These are phyloP conservation scores for Stephanodiscus triporus DNA, from an alignment of 108 stramenopile genomes.

Conservation along the genomic window DNA sequence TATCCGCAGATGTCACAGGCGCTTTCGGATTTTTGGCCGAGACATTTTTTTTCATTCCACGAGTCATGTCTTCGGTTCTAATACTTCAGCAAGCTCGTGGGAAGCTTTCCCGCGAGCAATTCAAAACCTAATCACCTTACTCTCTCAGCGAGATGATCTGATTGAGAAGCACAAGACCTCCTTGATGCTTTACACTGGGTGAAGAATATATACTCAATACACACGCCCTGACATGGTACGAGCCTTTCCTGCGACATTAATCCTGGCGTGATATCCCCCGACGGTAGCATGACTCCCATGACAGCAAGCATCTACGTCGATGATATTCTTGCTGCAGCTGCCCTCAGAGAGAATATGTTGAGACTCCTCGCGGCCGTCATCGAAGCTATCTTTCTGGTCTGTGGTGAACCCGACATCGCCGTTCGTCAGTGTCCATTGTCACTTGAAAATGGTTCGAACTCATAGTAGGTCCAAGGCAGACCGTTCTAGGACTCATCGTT, in stretches of 20 bases:
- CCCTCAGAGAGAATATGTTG: too few relatives aligned
- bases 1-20: neutral
- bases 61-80: neutral
- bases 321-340: neutral
- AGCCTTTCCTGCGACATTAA: neutral
- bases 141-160: neutral
- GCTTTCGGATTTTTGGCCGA: neutral
- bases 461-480: too few relatives aligned
- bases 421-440: too few relatives aligned
- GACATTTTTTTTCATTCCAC: neutral
- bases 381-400: conserved; percentile 6
- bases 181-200: neutral
- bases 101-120: conserved; percentile 3
- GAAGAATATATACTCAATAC: neutral
- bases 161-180: neutral
- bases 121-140: neutral
- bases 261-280: neutral
- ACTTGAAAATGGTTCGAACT: too few relatives aligned
- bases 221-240: neutral
- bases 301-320: neutral
- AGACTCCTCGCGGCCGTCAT: neutral
- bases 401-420: too few relatives aligned
- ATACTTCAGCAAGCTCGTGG: conserved; percentile 3
- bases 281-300: neutral
- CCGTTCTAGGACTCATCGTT: too few relatives aligned